These are phyloP conservation scores for Boletales sp. DNA, from an alignment of 768 basidiomycete species.

Conservation along the genomic window DNA sequence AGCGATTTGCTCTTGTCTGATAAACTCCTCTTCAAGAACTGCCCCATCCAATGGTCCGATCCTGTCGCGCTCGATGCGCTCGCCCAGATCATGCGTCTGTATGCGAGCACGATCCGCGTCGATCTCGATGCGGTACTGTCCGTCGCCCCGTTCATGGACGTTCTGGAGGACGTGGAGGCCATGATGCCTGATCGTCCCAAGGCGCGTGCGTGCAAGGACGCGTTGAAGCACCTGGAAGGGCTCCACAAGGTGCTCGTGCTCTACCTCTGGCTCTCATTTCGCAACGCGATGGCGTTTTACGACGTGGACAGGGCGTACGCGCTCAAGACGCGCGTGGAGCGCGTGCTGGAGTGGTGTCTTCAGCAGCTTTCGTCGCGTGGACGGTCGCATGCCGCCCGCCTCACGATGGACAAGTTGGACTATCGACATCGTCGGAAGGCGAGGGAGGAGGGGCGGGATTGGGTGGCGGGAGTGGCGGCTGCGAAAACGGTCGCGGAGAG, in stretches of 20 bases:
- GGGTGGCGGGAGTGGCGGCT: slow-evolving; percentile 16
- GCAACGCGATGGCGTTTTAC: slow-evolving; percentile 64
- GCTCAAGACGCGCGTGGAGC: slow-evolving; percentile 63
- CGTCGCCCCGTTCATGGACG: slow-evolving; percentile 19
- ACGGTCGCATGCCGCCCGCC: neutral
- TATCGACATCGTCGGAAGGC: slow-evolving; percentile 20
- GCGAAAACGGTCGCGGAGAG: slow-evolving; percentile 18
- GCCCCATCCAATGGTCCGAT: slow-evolving; percentile 39
- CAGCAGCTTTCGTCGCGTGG: slow-evolving; percentile 34
- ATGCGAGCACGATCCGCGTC: slow-evolving; percentile 28
- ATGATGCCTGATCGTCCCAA: slow-evolving; percentile 17
- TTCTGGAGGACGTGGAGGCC: slow-evolving; percentile 19
- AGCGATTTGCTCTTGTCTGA: slow-evolving; percentile 42
- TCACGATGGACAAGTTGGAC: slow-evolving; percentile 9
- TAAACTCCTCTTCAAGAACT: slow-evolving; percentile 42
- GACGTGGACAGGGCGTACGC: slow-evolving; percentile 46
- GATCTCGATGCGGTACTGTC: slow-evolving; percentile 19
- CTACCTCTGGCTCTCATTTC: slow-evolving; percentile 83
- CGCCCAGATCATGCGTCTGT: slow-evolving; percentile 28
- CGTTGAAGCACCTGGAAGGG: slow-evolving; percentile 52
- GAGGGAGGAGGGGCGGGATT: slow-evolving; percentile 10
- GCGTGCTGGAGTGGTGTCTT: slow-evolving; percentile 62
- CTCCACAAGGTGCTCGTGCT: slow-evolving; percentile 72
- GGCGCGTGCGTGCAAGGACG: slow-evolving; percentile 8
- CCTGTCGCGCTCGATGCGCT: slow-evolving; percentile 18